Conservation (phyloP, 148 eudicot species). For the Chenopodium suecicum region DNA sequence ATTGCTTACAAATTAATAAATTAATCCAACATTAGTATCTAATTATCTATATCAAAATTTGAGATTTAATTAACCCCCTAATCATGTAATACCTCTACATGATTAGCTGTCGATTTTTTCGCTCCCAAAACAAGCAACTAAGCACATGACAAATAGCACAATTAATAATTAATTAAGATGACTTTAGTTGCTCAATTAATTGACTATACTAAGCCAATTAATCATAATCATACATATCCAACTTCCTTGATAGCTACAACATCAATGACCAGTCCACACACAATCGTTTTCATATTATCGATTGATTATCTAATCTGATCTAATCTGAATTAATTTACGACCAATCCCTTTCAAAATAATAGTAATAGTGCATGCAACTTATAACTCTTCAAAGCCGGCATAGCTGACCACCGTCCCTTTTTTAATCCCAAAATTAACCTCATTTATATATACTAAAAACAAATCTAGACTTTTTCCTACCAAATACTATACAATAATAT, state of each 20-base stretch:
- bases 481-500: slow-evolving; percentile 12
- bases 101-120: not conserved
- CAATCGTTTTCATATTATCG: not conserved
- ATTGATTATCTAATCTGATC: too few relatives aligned
- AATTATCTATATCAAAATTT: not conserved
- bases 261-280: slow-evolving; percentile 26
- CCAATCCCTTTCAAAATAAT: slow-evolving; percentile 2
- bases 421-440: slow-evolving; percentile 13
- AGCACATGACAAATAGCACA: slow-evolving; percentile 9
- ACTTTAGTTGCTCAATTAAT: not conserved
- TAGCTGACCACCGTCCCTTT: slow-evolving; percentile 42
- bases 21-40: not conserved
- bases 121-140: not conserved
- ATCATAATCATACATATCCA: not conserved
- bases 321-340: too few relatives aligned
- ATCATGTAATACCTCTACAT: not conserved
- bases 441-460: slow-evolving; percentile 13
- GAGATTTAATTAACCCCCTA: not conserved
- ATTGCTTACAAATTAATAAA: not conserved
- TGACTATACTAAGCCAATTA: not conserved
- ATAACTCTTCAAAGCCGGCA: slow-evolving; percentile 39
- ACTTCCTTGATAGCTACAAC: slow-evolving; percentile 8
- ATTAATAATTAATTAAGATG: not conserved
- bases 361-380: slow-evolving; percentile 21
- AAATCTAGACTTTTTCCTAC: slow-evolving; percentile 23